phyloP scores from a whole-genome alignment of 352 stramenopile genomes.

The Phytopythium oedochilum region DNA sequence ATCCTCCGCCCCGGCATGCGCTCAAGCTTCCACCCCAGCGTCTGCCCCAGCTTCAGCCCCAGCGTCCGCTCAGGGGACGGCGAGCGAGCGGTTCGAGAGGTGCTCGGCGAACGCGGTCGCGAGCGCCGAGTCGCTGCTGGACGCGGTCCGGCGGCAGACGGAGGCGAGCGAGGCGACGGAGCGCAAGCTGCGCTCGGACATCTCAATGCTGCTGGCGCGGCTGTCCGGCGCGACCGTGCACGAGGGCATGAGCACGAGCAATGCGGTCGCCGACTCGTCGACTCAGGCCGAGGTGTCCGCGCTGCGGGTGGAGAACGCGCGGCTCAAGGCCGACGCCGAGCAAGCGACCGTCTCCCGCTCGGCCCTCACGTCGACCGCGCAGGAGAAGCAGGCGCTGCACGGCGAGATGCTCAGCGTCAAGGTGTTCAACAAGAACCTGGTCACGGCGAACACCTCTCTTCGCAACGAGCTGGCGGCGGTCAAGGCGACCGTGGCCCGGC shows the following conservation, averaged over 20 bases:
- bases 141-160: background rate
- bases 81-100: background rate
- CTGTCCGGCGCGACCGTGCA: no score
- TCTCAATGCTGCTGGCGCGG: no score
- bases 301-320: background rate
- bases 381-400: background rate
- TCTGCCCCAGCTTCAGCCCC: no score
- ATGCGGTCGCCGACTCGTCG: no score
- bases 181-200: background rate
- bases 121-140: background rate
- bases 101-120: background rate
- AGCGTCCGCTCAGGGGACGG: background rate
- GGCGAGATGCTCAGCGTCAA: background rate
- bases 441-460: background rate
- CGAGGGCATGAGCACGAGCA: no score
- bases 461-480: background rate
- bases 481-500: background rate
- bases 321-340: background rate
- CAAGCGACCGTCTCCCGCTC: no score
- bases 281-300: background rate
- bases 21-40: no score
- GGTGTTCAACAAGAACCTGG: background rate
- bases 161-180: background rate
- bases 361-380: background rate
- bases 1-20: no score